Evolutionary conservation across 208 protist genomes (phyloP).

Genomic region (Wallacemonas rigidus): DNA sequence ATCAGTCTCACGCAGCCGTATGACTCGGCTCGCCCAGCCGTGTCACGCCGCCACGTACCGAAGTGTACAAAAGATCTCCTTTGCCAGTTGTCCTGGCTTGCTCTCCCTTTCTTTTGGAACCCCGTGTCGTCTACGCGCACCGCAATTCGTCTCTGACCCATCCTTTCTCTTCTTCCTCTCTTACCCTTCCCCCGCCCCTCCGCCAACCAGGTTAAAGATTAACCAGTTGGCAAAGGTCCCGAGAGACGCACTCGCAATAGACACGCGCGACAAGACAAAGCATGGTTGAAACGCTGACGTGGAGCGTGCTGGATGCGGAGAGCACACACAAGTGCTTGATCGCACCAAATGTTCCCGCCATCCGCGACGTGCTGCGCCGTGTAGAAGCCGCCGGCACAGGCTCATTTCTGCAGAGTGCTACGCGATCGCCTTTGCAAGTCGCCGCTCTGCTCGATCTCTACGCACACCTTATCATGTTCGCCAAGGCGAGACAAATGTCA

Average conservation of each 20-base stretch:
- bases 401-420: constrained; percentile 6
- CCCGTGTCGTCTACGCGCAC: no score
- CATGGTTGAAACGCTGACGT: constrained; percentile 49
- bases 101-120: no score
- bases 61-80: no score
- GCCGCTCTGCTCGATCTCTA: constrained; percentile 81
- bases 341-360: constrained; percentile 42
- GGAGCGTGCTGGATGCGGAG: constrained; percentile 55
- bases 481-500: constrained; percentile 54
- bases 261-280: not conserved
- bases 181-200: no score
- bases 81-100: no score
- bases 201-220: no score
- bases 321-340: constrained; percentile 57
- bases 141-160: no score
- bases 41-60: no score
- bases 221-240: not conserved
- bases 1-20: no score
- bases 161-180: no score
- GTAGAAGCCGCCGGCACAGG: constrained; percentile 39
- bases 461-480: constrained; percentile 82
- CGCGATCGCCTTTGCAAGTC: constrained; percentile 32
- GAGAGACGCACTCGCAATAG: no score
- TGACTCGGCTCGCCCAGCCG: no score
- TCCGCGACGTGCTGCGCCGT: constrained; percentile 46